Evolutionary conservation across 805 yeast genomes (phyloP), one percentile per base, ranked within the genome.

Genomic region (Teunomyces aglyptinius): DNA sequence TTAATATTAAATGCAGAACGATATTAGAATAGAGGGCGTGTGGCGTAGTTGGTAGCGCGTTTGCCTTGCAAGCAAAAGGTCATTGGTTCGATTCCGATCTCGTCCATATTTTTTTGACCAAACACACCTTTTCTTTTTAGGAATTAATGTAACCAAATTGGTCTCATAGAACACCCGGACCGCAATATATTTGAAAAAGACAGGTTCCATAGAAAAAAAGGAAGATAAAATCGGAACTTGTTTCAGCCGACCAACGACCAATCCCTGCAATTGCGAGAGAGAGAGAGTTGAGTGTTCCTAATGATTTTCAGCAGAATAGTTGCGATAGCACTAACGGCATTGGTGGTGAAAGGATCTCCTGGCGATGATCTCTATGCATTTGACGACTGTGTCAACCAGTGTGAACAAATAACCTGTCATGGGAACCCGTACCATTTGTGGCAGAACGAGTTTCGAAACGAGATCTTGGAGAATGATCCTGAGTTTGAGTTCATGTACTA

Each of bases 21-120:
- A 19, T 5, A 19, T 4, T 4, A 20, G 7, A 32, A 5, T 34
- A 13, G 12, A n/a, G 85, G 86, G 86, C 85, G 83, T 78, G 83
- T 81, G 83, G 86, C 85, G 85, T 78, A 81, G 86, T 80, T 81
- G 86, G 86, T 81, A 81, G 85, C 85, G 85, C 86, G 85, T 75
- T 73, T 75, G 82, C 86, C 82, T 81, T 80, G 86, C 86, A 81
- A 77, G 86, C 78, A 73, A 75, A 76, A 82, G 86, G 86, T 80
- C 86, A 77, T 71, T 75, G 85, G 86, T 82, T 82, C 86, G 84
- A 81, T 67, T 81, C 86, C 86, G 76, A 80, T 77, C 83, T 78
- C 83, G 85, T 81, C 86, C 85, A 81, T n/a, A 49, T 49, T 41
- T 47, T 61, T 64, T 60, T 62, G 41, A 19, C 7, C 15, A 29